Percentiles rank a stretch among this genome's conserved stretches.
Conservation (phyloP, 345 rosid species). For the Brassica cretica region DNA sequence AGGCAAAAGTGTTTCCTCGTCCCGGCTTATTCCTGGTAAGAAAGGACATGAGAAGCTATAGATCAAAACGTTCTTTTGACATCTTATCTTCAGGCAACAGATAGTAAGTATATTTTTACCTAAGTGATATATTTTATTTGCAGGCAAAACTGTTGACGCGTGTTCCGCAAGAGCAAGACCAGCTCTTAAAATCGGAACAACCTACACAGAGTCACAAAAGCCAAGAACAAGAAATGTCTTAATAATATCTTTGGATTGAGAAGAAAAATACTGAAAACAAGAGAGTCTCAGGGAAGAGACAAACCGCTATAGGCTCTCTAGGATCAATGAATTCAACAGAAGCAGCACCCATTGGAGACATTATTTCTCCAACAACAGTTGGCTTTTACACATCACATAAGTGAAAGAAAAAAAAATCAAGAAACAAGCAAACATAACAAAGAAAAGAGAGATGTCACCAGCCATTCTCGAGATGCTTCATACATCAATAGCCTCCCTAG, state of each 20-base stretch:
- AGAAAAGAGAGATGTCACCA: conserved; percentile 46
- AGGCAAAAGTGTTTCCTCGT: conserved; percentile 89
- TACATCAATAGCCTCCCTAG: conserved; percentile 83
- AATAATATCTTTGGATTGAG: not conserved
- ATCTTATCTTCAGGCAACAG: not conserved
- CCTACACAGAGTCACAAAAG: conserved; percentile 45
- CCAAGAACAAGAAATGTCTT: not conserved
- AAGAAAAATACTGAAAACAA: not conserved
- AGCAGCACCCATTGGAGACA: conserved; percentile 85
- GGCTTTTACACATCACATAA: conserved; percentile 50
- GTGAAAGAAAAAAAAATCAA: not conserved
- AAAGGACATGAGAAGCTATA: conserved; percentile 27
- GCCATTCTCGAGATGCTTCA: conserved; percentile 94
- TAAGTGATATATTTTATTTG: conserved; percentile 77
- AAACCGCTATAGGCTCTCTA: conserved; percentile 84
- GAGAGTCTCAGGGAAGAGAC: conserved; percentile 28
- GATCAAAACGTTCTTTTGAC: not conserved
- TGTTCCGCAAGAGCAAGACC: conserved; percentile 94
- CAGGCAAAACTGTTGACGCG: conserved; percentile 81
- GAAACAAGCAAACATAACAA: not conserved
- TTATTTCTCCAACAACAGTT: conserved; percentile 77
- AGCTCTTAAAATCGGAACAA: conserved; percentile 90
- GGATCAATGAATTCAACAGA: conserved; percentile 94
- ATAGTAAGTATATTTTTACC: conserved; percentile 47
- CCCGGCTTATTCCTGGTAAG: conserved; percentile 65